Base-by-base conservation (phyloP, 1,139 yeast species). In the Scheffersomyces parashehatae region DNA sequence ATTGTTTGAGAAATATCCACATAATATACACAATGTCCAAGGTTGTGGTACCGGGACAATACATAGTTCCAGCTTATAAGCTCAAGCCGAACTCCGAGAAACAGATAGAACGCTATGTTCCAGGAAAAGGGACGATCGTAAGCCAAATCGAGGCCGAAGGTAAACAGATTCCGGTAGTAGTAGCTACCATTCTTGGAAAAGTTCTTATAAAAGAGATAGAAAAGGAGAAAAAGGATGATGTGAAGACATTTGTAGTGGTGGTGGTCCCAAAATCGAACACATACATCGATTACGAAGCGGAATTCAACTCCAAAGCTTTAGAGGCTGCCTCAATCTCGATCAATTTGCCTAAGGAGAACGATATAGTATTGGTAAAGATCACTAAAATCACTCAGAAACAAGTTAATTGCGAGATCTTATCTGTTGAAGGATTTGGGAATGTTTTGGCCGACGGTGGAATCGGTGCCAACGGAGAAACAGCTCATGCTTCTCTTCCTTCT, bases 261-360 rank as follows among this genome's bases (percentile, higher is more conserved):
- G 75, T 72, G 4, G 46, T 63, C 41, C 64, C 68, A 12, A 57
- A 56, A 26, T 53, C 65, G 12, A 65, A 65, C 45, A 62, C 69
- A 4, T 68, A 71, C 47, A 62, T 65, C 45, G 58, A 67, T 46
- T 64, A 64, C 47, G 62, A 65, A 16, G 55, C 55, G 40, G 67
- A 60, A 28, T 44, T 55, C 42, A 36, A 41, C 38, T 51, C 49
- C 20, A 45, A 50, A 16, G 43, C 45, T 28, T 59, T 55, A 20
- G 44, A 58, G 8, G 49, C 51, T 13, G 42, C 48, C 10, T 43
- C 49, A 36, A 55, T 59, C 10, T 59, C 82, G 14, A 81, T 77
- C 42, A 77, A 76, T 46, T 70, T 93, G 43, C 98, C 99, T 3
- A 81, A 82, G 50, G 97, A 89, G 51, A 87, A 88, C 36, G 97